Base-by-base conservation (phyloP, 805 yeast genomes). In the Tetrapisispora arboricola region DNA sequence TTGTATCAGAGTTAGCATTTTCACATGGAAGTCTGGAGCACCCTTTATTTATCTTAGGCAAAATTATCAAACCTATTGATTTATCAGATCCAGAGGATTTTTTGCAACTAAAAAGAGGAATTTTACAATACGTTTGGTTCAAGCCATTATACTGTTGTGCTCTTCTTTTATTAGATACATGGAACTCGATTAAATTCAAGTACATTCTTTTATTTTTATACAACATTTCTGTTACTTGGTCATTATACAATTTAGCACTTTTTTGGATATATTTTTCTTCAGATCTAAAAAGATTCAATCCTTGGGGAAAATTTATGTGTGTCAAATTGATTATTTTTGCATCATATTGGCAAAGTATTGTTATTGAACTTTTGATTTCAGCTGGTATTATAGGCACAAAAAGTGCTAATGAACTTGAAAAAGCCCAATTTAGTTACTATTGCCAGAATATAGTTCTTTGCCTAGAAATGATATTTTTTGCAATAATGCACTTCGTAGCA, bases 291-390 rank as follows among this genome's bases (percentile, higher is more conserved):
- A 83, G 80, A 1, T 88, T 80, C 65, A 74, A 84, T 41, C 97
- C 97, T 3, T 78, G 92, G 74, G 87, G 94, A 10, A 88, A 88
- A 63, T 92, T 92, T 58, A 59, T 92, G 30, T 87, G 96, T 64
- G 95, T 92, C 36, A 92, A 92, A 56, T 70, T 87, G 47, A 86
- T 92, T 41, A 88, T 92, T 37, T 92, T 92, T 69, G 97, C 96
- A 19, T 84, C 95, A n/a, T 92, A 87, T 58, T 92, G 99, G 99
- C 98, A 92, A 58, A 86, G 94, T 0, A 64, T 82, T 8, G 48
- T 78, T 1, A 63, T 84, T 34, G 75, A 77, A 4, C 54, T 76
- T 1, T 52, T 81, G 33, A 65, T 72, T 62, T 65, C 70, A 54
- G 49, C 71, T 51, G 72, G 78, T 40, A 38, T 67, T 32, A 49